Base-by-base conservation (phyloP, 176 grass and related monocot genomes). In the Leersia perrieri region DNA sequence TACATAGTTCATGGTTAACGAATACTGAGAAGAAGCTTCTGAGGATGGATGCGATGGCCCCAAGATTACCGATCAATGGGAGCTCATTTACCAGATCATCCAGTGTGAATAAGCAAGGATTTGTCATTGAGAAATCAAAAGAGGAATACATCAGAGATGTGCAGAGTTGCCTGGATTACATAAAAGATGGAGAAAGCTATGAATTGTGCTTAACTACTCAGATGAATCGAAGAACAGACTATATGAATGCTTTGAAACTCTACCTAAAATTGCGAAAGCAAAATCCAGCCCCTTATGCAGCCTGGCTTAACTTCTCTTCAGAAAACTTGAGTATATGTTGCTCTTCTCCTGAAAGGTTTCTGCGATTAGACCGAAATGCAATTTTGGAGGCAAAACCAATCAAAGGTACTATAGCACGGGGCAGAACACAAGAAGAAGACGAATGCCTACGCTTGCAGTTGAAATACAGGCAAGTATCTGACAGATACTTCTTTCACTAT, bases 341-440 rank as follows among this genome's bases (percentile, higher is more conserved):
- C 77, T 95, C 92, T 79, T 99, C 90, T 75, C 96, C 96, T 33
- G 96, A 99, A 82, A 86, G 96, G 47, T 99, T 99, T 87, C 80
- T 99, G 73, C 83, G 73, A 58, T 86, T 99, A 41, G 90, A 95
- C 74, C 77, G 27, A 60, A 70, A 84, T 14, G 80, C 68, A 86
- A 38, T 91, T 73, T 82, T 99, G 42, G 96, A 99, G 80, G 96
- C 96, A 41, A 99, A 99, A 76, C 96, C 92, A n/a, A 99, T 99
- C 63, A 99, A 95, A 81, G 96, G 96, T 70, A 99, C 92, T 32
- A 89, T 95, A 90, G 80, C 96, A 75, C 92, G 92, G 27, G 96
- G 96, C 70, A 90, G 85, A 85, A 99, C 92, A 67, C 73, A 32
- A 26, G 88, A 93, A 60, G 96, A 99, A 89, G 96, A 99, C 77